phyloP scores from a whole-genome alignment of 1,284 basidiomycete species.

The Ceratobasidium sp. region DNA sequence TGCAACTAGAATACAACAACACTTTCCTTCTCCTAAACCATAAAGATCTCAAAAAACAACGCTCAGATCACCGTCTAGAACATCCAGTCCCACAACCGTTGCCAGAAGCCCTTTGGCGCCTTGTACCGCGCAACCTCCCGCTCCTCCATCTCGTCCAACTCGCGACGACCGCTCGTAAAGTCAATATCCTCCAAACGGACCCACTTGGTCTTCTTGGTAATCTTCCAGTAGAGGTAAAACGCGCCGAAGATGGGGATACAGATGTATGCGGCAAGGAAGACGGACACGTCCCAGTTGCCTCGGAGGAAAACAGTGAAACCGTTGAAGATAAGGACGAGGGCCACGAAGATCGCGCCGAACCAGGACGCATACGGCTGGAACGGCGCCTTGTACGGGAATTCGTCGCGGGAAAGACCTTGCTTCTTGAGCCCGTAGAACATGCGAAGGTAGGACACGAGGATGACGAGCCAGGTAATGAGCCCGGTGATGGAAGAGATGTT shows the following conservation, averaged over 20 bases:
- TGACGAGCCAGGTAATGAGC: slow-evolving; percentile 66
- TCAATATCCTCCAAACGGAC: slow-evolving; percentile 57
- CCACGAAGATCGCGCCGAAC: slow-evolving; percentile 46
- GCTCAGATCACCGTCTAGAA: slow-evolving; percentile 4
- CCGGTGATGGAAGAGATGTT: slow-evolving; percentile 76
- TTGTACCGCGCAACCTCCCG: slow-evolving; percentile 31
- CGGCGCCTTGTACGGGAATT: slow-evolving; percentile 58
- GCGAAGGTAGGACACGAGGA: slow-evolving; percentile 56
- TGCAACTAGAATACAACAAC: too few species aligned
- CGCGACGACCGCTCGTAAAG: slow-evolving; percentile 57
- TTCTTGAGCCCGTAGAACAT: slow-evolving; percentile 60
- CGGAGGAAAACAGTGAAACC: slow-evolving; percentile 56
- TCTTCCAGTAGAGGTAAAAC: slow-evolving; percentile 58
- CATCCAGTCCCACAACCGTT: slow-evolving; percentile 44
- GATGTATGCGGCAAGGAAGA: slow-evolving; percentile 55
- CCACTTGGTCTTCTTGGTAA: slow-evolving; percentile 56
- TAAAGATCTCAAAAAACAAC: too few species aligned
- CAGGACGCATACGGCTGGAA: slow-evolving; percentile 54
- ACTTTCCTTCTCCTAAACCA: too few species aligned
- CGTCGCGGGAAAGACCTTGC: slow-evolving; percentile 57
- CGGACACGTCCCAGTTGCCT: slow-evolving; percentile 53
- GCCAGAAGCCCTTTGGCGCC: slow-evolving; percentile 43
- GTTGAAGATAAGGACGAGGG: slow-evolving; percentile 43
- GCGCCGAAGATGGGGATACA: slow-evolving; percentile 56
- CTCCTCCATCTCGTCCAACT: slow-evolving; percentile 56